Base-by-base conservation (phyloP, 1,284 basidiomycete genomes). In the Ustilago crameri region DNA sequence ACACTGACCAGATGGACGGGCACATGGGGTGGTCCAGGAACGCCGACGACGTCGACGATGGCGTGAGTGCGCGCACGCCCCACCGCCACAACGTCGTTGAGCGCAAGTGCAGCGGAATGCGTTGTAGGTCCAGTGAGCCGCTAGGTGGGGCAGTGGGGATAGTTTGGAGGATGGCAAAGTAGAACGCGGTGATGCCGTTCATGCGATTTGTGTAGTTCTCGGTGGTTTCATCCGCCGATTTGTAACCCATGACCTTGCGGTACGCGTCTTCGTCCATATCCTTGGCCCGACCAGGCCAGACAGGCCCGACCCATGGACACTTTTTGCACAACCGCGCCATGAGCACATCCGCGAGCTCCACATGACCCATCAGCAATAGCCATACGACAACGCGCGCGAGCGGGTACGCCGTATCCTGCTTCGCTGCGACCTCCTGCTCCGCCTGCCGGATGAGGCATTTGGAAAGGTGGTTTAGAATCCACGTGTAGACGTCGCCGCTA, bases 371-470 rank as follows among this genome's bases (percentile, higher is more conserved):
- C 17, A 85, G 51, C 15, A 94, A 84, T 20, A 95, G 86, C 51
- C 88, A 89, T 45, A 90, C 86, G 0, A 91, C 86, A 4, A 97
- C 88, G 24, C 89, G 87, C 0, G 91, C 93, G 10, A 98, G 87
- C 0, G 95, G 95, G 44, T 88, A 87, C 0, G 93, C 94, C 9
- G 91, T 91, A 35, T 89, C 89, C 74, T 91, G 90, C 84, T 95
- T 92, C 2, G 93, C 93, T 2, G 91, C 89, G 7, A 97, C 93
- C 84, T 98, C 95, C 0, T 90, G 91, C 85, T 97, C 94, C 8
- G 95, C 94, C 86, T 98, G 96, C 34, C 91, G 87, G 43, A 98
- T 89, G 59, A 98, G 89, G 35, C 90, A 87, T 82, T 98, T 98
- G 52, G 92, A 86, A 22, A 96, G 87, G 20, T 94, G 91, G 23